phyloP scores from a whole-genome alignment of 2,329 filamentous ascomycete species.

The Aureobasidium mangrovei region DNA sequence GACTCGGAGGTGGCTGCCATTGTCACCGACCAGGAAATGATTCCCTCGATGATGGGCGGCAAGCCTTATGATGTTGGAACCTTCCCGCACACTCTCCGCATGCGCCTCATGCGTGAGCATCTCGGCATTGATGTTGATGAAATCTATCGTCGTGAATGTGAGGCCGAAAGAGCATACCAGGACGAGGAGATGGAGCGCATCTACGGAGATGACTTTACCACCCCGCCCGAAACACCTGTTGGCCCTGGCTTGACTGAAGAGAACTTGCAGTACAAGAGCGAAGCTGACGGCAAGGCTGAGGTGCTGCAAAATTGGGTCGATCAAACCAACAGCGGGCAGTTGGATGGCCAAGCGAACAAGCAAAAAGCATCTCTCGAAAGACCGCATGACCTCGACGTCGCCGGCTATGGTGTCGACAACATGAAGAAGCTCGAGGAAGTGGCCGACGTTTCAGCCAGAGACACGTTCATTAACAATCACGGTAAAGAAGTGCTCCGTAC shows the following conservation, averaged over 20 bases:
- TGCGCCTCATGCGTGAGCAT: conserved; percentile 94
- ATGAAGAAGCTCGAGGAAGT: conserved; percentile 44
- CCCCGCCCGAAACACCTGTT: conserved; percentile 29
- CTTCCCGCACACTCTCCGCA: conserved; percentile 85
- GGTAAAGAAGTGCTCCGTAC: conserved; percentile 55
- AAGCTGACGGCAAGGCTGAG: conserved; percentile 4
- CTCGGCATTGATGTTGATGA: conserved; percentile 91
- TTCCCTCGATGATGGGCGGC: conserved; percentile 85
- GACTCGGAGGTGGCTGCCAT: conserved; percentile 89
- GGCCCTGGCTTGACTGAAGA: conserved; percentile 18
- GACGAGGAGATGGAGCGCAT: conserved; percentile 48
- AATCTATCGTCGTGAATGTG: conserved; percentile 41
- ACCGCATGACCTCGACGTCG: conserved; percentile 63
- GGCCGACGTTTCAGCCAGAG: conserved; percentile 24
- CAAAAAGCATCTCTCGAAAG: conserved; percentile 42
- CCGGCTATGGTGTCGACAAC: conserved; percentile 67
- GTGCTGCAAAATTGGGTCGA: conserved; percentile 11
- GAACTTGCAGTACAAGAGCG: conserved; percentile 17
- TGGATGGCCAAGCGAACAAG: conserved; percentile 49
- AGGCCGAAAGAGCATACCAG: conserved; percentile 40
- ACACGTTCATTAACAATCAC: conserved; percentile 50
- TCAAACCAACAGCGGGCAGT: conserved; percentile 5
- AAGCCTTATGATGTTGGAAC: conserved; percentile 81
- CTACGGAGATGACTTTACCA: conserved; percentile 25
- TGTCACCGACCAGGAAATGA: conserved; percentile 86